These are phyloP conservation scores for Sideroxylon spinosum DNA, from an alignment of 179 eudicot species.

Conservation along the genomic window DNA sequence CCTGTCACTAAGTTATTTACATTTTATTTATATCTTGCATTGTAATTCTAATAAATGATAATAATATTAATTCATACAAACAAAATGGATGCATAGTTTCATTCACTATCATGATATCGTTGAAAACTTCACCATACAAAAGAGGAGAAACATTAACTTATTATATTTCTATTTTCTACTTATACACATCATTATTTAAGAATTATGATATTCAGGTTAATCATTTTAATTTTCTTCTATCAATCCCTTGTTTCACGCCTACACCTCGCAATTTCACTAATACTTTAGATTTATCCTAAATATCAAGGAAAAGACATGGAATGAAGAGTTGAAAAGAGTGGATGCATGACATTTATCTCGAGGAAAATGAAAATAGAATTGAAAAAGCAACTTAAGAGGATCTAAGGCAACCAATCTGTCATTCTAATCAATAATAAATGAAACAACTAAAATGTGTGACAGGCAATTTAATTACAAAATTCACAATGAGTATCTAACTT, in stretches of 20 bases:
- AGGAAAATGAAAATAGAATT: background rate
- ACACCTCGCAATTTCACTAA: background rate
- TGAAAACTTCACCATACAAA: background rate
- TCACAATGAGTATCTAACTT: background rate
- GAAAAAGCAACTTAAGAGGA: background rate
- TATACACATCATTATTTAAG: background rate
- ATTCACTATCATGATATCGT: too few relatives aligned
- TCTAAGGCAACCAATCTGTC: background rate
- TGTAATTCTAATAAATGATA: too few relatives aligned
- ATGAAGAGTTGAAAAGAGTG: slow-evolving; percentile 4
- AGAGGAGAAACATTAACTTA: background rate
- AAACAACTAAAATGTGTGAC: background rate
- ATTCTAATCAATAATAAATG: background rate
- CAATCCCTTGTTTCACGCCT: background rate
- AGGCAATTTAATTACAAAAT: background rate
- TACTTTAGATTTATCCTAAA: background rate
- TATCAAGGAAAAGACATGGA: background rate
- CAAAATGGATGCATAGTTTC: too few relatives aligned
- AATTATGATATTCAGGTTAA: background rate
- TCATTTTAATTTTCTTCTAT: background rate
- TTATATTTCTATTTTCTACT: background rate
- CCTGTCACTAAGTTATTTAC: too few relatives aligned
- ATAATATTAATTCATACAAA: too few relatives aligned
- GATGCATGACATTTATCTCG: background rate
- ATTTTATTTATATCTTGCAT: too few relatives aligned